Evolutionary conservation across 2,329 filamentous ascomycete species (phyloP).

Genomic region (Microdochium paspali): DNA sequence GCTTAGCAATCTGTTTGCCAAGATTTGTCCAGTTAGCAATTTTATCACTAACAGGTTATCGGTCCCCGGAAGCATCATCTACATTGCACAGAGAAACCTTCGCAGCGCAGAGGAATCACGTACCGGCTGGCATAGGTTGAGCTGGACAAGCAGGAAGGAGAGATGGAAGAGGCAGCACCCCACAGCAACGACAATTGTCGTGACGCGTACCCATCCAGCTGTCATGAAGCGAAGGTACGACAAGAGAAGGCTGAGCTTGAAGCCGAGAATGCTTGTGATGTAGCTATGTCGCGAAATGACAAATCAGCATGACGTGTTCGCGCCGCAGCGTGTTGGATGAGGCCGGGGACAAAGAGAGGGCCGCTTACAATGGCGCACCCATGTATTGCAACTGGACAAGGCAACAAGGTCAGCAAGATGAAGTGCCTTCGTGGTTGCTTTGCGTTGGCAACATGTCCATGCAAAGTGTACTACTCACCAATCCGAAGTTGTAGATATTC

Average conservation of each 20-base stretch:
- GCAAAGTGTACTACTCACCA: constrained; percentile 13
- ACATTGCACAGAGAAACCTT: too few species aligned
- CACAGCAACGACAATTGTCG: constrained; percentile 22
- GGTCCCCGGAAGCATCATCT: too few species aligned
- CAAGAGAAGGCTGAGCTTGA: constrained; percentile 34
- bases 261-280: constrained; percentile 30
- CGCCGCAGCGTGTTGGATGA: background rate
- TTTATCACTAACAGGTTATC: too few species aligned
- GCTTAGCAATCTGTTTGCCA: constrained; percentile 19
- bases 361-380: constrained; percentile 29
- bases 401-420: background rate
- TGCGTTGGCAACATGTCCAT: constrained; percentile 1
- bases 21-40: too few species aligned
- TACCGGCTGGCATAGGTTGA: constrained; percentile 26
- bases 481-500: constrained; percentile 27
- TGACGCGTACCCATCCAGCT: constrained; percentile 20
- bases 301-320: background rate
- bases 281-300: constrained; percentile 17
- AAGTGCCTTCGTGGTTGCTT: background rate
- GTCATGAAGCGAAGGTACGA: constrained; percentile 35
- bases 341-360: background rate
- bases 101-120: background rate
- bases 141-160: constrained; percentile 22
- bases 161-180: constrained; percentile 27
- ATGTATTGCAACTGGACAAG: constrained; percentile 24